Conservation (phyloP, 1,284 basidiomycete species). For the Anthracocystis setariae region DNA sequence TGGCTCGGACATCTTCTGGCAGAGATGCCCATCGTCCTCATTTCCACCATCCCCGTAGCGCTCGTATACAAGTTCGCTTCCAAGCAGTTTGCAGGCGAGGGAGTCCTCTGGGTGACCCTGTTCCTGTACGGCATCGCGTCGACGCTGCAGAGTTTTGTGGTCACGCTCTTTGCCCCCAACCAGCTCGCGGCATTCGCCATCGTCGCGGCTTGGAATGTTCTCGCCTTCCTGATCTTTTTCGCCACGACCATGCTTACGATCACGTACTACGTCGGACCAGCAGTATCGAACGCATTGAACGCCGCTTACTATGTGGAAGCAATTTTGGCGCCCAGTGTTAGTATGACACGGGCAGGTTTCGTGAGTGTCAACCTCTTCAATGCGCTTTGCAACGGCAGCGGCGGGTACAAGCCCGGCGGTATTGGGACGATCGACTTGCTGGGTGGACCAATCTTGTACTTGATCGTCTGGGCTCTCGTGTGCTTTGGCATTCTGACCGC, state of each 20-base stretch:
- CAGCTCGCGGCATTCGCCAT: slow-evolving; percentile 79
- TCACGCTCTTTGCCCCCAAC: slow-evolving; percentile 69
- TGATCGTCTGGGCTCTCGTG: slow-evolving; percentile 72
- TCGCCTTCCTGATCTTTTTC: slow-evolving; percentile 76
- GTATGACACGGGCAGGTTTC: slow-evolving; percentile 76
- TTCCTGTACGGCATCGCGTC: slow-evolving; percentile 76
- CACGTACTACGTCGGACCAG: slow-evolving; percentile 76
- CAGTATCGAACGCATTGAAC: slow-evolving; percentile 72
- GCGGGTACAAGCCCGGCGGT: slow-evolving; percentile 69
- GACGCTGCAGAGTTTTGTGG: slow-evolving; percentile 36
- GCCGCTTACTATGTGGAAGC: slow-evolving; percentile 77
- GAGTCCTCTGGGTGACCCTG: slow-evolving; percentile 76
- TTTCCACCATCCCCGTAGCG: slow-evolving; percentile 74
- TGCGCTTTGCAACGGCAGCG: slow-evolving; percentile 76
- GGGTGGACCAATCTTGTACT: slow-evolving; percentile 79
- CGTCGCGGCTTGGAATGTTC: slow-evolving; percentile 78
- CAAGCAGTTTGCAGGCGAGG: slow-evolving; percentile 76
- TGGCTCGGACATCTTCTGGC: slow-evolving; percentile 83
- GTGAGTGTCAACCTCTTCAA: slow-evolving; percentile 81
- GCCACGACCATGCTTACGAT: slow-evolving; percentile 76
- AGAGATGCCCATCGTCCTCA: slow-evolving; percentile 74
- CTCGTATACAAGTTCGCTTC: slow-evolving; percentile 74
- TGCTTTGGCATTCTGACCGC: slow-evolving; percentile 74
- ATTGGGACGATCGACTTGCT: slow-evolving; percentile 72
- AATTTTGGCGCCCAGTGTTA: slow-evolving; percentile 76